A percentile compares a stretch with the other conserved stretches of the same genome.
These are phyloP conservation scores for Pseudocercospora fijiensis DNA, from an alignment of 2,329 filamentous ascomycete species.

Conservation along the genomic window DNA sequence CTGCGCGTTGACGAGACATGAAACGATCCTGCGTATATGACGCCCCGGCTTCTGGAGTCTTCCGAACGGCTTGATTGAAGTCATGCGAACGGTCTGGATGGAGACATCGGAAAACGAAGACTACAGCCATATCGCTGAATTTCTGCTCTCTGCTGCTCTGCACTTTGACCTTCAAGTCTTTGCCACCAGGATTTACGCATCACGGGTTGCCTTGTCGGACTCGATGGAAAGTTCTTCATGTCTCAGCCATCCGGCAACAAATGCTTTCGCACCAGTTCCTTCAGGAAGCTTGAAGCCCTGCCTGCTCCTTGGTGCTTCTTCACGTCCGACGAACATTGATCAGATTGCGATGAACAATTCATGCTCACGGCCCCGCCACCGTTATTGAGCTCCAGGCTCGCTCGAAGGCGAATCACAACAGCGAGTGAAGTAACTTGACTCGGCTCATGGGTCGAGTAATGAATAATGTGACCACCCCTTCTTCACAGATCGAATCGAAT, in stretches of 20 bases:
- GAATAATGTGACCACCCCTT: background rate
- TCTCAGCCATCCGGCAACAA: background rate
- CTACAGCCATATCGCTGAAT: background rate
- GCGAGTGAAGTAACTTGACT: background rate
- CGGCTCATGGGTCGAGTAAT: background rate
- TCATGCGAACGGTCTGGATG: background rate
- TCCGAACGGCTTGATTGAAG: background rate
- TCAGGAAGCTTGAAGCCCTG: background rate
- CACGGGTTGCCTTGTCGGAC: no score
- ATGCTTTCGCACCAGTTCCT: background rate
- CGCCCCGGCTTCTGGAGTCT: background rate
- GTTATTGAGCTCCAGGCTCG: background rate
- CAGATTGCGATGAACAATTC: no score
- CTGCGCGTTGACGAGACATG: background rate
- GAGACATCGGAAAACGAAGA: background rate
- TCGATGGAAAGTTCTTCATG: background rate
- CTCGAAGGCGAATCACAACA: background rate
- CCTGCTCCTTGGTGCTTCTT: background rate
- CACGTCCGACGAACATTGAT: background rate
- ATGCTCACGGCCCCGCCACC: no score
- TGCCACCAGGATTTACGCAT: background rate
- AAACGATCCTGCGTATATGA: background rate
- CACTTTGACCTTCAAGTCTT: background rate
- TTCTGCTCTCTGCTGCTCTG: background rate
- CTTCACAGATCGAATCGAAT: background rate